Percentiles rank a stretch among this genome's conserved stretches.
These are phyloP conservation scores for Ceratocystiopsis minuta DNA, from an alignment of 2,329 filamentous ascomycete species.

Conservation along the genomic window DNA sequence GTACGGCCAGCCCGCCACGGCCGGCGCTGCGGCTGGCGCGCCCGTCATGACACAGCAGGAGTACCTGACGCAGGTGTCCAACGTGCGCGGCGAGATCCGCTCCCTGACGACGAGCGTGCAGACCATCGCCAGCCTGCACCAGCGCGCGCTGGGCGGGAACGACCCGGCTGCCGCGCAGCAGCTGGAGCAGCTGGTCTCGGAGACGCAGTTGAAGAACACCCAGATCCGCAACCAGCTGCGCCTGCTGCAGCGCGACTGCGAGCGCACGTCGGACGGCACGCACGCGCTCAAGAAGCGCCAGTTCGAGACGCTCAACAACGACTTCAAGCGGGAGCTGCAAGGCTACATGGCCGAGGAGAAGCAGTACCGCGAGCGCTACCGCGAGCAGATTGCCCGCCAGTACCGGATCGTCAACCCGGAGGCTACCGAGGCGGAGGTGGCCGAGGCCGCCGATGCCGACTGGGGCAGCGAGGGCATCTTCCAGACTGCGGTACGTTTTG, in stretches of 20 bases:
- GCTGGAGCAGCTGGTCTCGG: conserved; percentile 48
- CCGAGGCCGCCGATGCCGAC: conserved; percentile 48
- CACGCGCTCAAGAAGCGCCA: conserved; percentile 53
- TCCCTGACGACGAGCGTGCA: conserved; percentile 48
- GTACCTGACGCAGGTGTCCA: conserved; percentile 49
- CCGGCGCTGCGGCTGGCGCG: conserved; percentile 6
- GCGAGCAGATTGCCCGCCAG: conserved; percentile 63
- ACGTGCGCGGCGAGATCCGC: conserved; percentile 49
- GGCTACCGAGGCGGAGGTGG: conserved; percentile 55
- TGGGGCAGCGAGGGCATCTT: conserved; percentile 69
- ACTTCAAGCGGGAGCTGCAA: conserved; percentile 54
- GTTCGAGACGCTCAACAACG: conserved; percentile 48
- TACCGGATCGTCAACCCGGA: conserved; percentile 70
- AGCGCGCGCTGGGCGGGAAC: conserved; percentile 49
- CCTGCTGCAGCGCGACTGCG: conserved; percentile 51
- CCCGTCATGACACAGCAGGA: conserved; percentile 41
- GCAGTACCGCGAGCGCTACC: conserved; percentile 51
- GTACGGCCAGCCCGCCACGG: conserved; percentile 12
- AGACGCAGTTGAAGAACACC: conserved; percentile 57
- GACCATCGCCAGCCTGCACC: conserved; percentile 50
- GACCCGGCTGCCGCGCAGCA: conserved; percentile 36
- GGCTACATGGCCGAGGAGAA: conserved; percentile 55
- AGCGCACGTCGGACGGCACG: conserved; percentile 39
- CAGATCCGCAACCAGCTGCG: conserved; percentile 66
- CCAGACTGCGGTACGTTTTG: conserved; percentile 54